Evolutionary conservation across 305 asterid species (phyloP).

Genomic region (Ajuga reptans): DNA sequence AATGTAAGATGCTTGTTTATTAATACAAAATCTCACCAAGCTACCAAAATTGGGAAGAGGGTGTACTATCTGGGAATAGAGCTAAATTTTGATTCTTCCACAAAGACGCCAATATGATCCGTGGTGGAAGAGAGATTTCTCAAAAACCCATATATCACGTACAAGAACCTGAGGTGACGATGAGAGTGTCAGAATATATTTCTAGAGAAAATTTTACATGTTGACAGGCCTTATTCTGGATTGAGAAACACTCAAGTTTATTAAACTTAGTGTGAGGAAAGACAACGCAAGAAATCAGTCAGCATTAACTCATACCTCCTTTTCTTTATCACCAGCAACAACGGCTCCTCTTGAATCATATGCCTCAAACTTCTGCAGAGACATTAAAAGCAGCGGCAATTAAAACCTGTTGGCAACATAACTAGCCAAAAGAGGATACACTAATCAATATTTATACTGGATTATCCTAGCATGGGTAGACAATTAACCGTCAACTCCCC

Average conservation of each 20-base stretch:
- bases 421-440: not conserved
- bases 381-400: constrained; percentile 7
- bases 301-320: constrained; percentile 56
- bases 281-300: constrained; percentile 1
- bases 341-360: constrained; percentile 65
- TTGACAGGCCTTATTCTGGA: not conserved
- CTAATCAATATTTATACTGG: not conserved
- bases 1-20: constrained; percentile 16
- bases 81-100: constrained; percentile 70
- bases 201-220: not conserved
- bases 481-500: not conserved
- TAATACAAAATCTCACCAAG: not conserved
- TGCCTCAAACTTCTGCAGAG: constrained; percentile 82
- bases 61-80: not conserved
- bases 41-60: constrained; percentile 16
- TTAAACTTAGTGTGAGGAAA: not conserved
- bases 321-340: constrained; percentile 74
- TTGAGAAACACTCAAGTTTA: not conserved
- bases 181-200: constrained; percentile 1
- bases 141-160: constrained; percentile 92
- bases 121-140: constrained; percentile 74
- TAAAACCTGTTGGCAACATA: not conserved
- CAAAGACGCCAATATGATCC: constrained; percentile 90
- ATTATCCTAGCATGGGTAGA: not conserved
- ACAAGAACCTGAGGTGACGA: constrained; percentile 55